phyloP scores from a whole-genome alignment of 2,329 filamentous ascomycete genomes.

The Escovopsis sp. region DNA sequence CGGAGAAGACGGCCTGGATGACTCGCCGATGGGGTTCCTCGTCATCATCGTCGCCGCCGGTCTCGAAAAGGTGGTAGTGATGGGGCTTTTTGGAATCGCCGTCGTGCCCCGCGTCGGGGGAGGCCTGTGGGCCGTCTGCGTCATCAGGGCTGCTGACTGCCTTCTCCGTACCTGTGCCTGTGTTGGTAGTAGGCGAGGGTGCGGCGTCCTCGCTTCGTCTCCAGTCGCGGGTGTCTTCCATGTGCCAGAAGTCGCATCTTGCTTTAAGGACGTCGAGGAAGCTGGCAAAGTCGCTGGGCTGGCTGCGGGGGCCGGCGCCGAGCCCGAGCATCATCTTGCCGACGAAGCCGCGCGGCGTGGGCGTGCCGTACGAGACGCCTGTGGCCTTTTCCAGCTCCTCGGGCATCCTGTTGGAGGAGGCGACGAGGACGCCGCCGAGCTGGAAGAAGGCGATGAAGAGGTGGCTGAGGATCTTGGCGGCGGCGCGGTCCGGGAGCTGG shows the following conservation, averaged over 20 bases:
- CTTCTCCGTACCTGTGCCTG: background rate
- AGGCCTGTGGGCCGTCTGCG: too few relatives aligned
- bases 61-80: constrained; percentile 15
- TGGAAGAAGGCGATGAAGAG: constrained; percentile 71
- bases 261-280: constrained; percentile 66
- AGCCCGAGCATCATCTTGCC: constrained; percentile 28
- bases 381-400: constrained; percentile 66
- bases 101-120: too few relatives aligned
- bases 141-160: background rate
- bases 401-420: constrained; percentile 71
- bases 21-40: constrained; percentile 15
- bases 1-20: constrained; percentile 10
- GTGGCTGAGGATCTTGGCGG: constrained; percentile 66
- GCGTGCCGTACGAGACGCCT: constrained; percentile 44
- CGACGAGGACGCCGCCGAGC: constrained; percentile 64
- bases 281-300: constrained; percentile 56
- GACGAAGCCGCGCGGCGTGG: constrained; percentile 34
- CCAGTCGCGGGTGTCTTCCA: constrained; percentile 63
- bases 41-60: constrained; percentile 10
- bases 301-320: constrained; percentile 22
- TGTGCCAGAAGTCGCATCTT: constrained; percentile 72
- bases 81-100: constrained; percentile 11
- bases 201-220: constrained; percentile 36
- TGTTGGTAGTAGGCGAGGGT: background rate
- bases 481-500: constrained; percentile 63